Base-by-base conservation (phyloP, 345 rosid species). In the Moricandia arvensis region DNA sequence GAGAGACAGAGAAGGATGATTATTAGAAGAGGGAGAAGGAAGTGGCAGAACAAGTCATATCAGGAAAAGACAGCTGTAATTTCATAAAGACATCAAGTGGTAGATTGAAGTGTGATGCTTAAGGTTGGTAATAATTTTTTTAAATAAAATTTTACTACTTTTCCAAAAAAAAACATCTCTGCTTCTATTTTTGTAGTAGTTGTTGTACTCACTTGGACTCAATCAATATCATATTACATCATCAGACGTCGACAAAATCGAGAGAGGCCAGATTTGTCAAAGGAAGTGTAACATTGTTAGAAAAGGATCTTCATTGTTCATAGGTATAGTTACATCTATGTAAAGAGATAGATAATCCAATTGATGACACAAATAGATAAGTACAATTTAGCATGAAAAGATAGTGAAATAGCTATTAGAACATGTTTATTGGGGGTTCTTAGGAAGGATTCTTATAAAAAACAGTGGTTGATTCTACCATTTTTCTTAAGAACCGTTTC, bases 1-100 rank as follows among this genome's bases (percentile, higher is more conserved):
- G 71, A 53, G 69, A 24, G 64, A 54, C 15, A 26, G 51, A 47
- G 45, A 62, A 70, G 75, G 51, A 34, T 66, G 49, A 75, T 80
- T 16, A 29, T 76, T 73, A 61, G 59, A 76, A 73, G 78, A 38
- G 75, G 11, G 73, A 63, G 79, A 26, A 55, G 49, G 55, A 41
- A 69, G 74, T 69, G 65, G 75, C 75, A 70, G 71, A 70, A 70
- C 75, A 76, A 76, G 80, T 76, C 80, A 76, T 76, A 54, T 76
- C 80, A 64, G 63, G 80, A 63, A 76, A 75, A 63, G 80, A 77
- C 80, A 77, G 80, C 76, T 77, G 80, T 77, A 71, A 47, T 47
- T 65, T 71, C 76, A 77, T 67, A 77, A 65, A 59, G 80, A 77
- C 67, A 71, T 77, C 80, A 77, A 77, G 80, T 77, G 68, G 80